These are phyloP conservation scores for Zalerion maritima DNA, from an alignment of 495 filamentous ascomycete species.

Conservation along the genomic window DNA sequence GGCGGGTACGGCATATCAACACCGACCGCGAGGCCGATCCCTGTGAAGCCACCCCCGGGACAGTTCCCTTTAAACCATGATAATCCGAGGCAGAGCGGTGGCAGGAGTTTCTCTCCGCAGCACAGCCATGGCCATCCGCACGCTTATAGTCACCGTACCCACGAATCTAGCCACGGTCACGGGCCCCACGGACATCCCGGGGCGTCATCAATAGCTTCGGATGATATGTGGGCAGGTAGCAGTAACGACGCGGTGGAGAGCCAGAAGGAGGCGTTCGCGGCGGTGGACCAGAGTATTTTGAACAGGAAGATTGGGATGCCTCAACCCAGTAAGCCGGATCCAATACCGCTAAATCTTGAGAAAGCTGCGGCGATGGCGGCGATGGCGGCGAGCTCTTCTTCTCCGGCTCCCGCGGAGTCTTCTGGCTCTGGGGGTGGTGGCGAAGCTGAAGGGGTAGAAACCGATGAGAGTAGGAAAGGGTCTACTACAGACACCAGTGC, in stretches of 20 bases:
- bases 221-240: slow-evolving; percentile 13
- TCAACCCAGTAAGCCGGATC: slow-evolving; percentile 15
- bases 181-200: too few relatives aligned
- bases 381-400: slow-evolving; percentile 12
- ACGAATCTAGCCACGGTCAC: too few relatives aligned
- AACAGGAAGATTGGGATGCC: slow-evolving; percentile 29
- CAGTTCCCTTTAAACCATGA: slow-evolving; percentile 17
- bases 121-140: too few relatives aligned
- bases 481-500: slow-evolving; percentile 7
- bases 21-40: slow-evolving; percentile 15
- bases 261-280: slow-evolving; percentile 35
- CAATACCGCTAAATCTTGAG: slow-evolving; percentile 24
- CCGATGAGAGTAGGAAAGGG: slow-evolving; percentile 11
- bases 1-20: slow-evolving; percentile 12
- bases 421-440: slow-evolving; percentile 14
- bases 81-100: slow-evolving; percentile 13
- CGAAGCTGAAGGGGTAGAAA: slow-evolving; percentile 10
- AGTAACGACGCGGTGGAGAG: slow-evolving; percentile 17
- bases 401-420: slow-evolving; percentile 8
- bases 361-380: slow-evolving; percentile 7
- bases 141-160: too few relatives aligned
- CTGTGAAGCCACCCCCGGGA: slow-evolving; percentile 14
- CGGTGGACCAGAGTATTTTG: slow-evolving; percentile 38
- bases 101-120: slow-evolving; percentile 23
- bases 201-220: too few relatives aligned